Evolutionary conservation across 768 basidiomycete species (phyloP).

Genomic region (Amanita brunnescens): DNA sequence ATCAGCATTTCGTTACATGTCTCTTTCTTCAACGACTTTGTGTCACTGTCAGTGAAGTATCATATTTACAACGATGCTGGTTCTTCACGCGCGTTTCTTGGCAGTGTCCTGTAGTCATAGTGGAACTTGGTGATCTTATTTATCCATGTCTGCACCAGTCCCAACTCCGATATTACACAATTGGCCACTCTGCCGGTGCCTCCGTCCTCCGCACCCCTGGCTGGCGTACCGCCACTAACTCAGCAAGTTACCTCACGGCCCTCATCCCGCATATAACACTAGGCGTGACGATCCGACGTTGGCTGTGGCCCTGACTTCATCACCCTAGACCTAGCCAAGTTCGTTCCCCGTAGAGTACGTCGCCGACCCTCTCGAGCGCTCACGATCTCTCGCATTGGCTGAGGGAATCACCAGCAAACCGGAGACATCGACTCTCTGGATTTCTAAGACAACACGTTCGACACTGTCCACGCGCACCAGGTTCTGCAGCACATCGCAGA

Average conservation of each 20-base stretch:
- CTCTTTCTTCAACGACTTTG: too few species aligned
- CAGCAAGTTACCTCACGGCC: not conserved
- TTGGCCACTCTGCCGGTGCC: not conserved
- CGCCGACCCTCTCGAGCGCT: constrained; percentile 25
- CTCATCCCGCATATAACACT: not conserved
- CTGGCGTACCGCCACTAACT: not conserved
- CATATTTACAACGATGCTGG: too few species aligned
- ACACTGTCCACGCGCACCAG: constrained; percentile 42
- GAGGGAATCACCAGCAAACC: constrained; percentile 23
- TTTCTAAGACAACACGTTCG: constrained; percentile 33
- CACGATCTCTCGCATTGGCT: constrained; percentile 19
- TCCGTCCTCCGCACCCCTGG: not conserved
- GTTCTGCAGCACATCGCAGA: constrained; percentile 40
- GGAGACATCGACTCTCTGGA: constrained; percentile 30
- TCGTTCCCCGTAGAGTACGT: constrained; percentile 31
- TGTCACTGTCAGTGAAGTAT: too few species aligned
- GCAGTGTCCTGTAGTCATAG: too few species aligned
- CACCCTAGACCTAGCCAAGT: constrained; percentile 32
- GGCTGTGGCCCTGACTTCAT: constrained; percentile 48
- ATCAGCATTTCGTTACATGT: too few species aligned
- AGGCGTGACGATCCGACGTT: constrained; percentile 30
- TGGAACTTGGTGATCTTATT: too few species aligned
- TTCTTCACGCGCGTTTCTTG: too few species aligned
- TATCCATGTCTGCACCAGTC: not conserved
- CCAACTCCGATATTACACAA: not conserved